Percentiles rank a stretch among this genome's conserved stretches.
These are phyloP conservation scores for Anthostomella pinea DNA, from an alignment of 2,329 filamentous ascomycete genomes.

Conservation along the genomic window DNA sequence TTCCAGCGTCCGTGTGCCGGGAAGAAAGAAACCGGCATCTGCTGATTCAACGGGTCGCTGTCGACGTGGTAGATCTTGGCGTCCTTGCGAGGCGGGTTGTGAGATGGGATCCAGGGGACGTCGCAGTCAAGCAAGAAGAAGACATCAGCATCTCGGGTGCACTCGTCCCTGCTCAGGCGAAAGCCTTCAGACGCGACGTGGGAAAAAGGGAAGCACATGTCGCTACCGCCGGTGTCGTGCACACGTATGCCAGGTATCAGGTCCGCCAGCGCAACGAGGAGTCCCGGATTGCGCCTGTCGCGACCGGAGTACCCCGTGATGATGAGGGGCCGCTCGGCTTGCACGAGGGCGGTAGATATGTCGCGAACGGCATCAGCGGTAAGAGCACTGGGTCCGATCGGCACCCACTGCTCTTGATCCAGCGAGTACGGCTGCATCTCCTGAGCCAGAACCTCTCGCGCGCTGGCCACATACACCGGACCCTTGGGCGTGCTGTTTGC, in stretches of 20 bases:
- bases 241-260: conserved; percentile 46
- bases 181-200: conserved; percentile 46
- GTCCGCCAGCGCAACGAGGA: conserved; percentile 45
- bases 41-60: conserved; percentile 63
- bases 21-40: conserved; percentile 58
- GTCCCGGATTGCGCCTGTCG: conserved; percentile 38
- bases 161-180: conserved; percentile 56
- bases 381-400: conserved; percentile 25
- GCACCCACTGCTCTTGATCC: conserved; percentile 22
- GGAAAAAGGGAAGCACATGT: conserved; percentile 41
- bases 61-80: conserved; percentile 65
- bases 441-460: conserved; percentile 70
- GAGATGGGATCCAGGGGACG: conserved; percentile 66
- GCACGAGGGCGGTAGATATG: conserved; percentile 41
- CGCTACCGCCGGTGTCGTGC: conserved; percentile 49
- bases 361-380: conserved; percentile 38
- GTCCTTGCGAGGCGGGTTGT: conserved; percentile 53
- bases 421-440: conserved; percentile 38
- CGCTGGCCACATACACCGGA: conserved; percentile 65
- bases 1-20: conserved; percentile 49
- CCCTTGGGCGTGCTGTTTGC: conserved; percentile 66
- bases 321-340: conserved; percentile 45
- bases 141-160: conserved; percentile 59
- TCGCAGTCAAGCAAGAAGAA: conserved; percentile 67
- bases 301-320: conserved; percentile 51